Percentiles rank a stretch among this genome's conserved stretches.
These are phyloP conservation scores for Angophora floribunda DNA, from an alignment of 345 rosid species.

Conservation along the genomic window DNA sequence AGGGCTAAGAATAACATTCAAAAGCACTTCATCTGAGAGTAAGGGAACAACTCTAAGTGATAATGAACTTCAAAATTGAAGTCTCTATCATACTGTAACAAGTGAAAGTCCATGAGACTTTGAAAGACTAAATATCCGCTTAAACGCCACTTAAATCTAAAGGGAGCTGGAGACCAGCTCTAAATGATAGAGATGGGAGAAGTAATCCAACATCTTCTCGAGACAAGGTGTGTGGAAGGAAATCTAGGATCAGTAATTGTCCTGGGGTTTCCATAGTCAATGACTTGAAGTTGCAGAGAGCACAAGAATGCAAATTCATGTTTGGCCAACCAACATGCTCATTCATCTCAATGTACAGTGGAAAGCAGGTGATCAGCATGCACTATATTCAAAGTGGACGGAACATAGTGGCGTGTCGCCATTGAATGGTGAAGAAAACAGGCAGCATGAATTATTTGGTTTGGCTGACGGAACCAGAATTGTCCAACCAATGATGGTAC, in stretches of 20 bases:
- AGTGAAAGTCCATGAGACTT: not conserved
- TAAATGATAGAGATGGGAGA: not conserved
- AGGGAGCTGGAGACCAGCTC: not conserved
- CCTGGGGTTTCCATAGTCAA: not conserved
- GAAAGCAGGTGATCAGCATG: not conserved
- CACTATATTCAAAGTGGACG: conserved; percentile 1
- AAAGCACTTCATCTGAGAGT: not conserved
- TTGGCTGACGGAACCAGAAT: not conserved
- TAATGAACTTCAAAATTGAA: not conserved
- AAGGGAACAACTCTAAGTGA: not conserved
- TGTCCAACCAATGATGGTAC: not conserved
- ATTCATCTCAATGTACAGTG: conserved; percentile 17
- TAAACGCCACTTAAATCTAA: not conserved
- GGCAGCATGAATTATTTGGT: not conserved
- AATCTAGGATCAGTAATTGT: not conserved
- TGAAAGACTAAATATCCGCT: not conserved
- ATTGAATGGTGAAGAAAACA: not conserved
- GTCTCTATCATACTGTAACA: not conserved
- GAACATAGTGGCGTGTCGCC: not conserved
- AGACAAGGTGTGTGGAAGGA: not conserved
- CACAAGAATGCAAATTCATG: not conserved
- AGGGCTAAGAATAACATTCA: not conserved
- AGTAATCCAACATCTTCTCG: not conserved
- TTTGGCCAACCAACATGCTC: conserved; percentile 56
- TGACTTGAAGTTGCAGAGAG: not conserved